These are phyloP conservation scores for Mrakia hoshinonis DNA, from an alignment of 768 basidiomycete species.

Conservation along the genomic window DNA sequence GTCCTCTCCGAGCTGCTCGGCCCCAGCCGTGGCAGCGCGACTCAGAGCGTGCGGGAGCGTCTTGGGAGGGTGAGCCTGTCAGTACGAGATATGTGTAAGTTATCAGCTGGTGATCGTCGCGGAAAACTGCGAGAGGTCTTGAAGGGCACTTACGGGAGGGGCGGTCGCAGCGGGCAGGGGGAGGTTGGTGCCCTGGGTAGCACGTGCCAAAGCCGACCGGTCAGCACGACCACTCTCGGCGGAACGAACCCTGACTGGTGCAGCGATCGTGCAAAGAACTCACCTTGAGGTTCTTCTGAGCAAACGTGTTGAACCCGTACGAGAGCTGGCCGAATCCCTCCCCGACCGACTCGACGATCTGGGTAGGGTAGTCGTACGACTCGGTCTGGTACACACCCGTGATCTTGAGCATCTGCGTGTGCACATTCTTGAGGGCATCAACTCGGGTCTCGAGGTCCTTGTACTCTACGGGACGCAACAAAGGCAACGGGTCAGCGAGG, in stretches of 20 bases:
- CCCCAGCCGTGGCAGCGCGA: conserved; percentile 63
- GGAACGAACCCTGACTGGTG: too few relatives aligned
- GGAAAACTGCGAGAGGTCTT: not conserved
- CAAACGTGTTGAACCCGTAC: conserved; percentile 38
- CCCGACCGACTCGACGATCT: conserved; percentile 48
- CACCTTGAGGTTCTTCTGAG: conserved; percentile 43
- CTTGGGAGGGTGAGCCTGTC: conserved; percentile 62
- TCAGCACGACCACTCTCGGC: not conserved
- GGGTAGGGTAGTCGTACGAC: conserved; percentile 58
- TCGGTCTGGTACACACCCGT: conserved; percentile 82
- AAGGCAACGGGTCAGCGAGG: too few relatives aligned
- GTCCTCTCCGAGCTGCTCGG: conserved; percentile 47
- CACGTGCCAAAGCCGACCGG: not conserved
- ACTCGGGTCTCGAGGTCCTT: conserved; percentile 90
- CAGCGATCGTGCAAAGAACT: not conserved
- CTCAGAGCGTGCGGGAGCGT: conserved; percentile 91
- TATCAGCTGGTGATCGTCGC: not conserved
- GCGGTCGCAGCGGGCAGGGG: conserved; percentile 60
- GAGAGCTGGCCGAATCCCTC: conserved; percentile 38
- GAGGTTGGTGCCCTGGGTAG: conserved; percentile 59
- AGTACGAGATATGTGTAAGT: not conserved
- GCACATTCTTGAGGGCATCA: conserved; percentile 75
- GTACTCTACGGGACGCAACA: too few relatives aligned
- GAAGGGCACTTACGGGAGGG: conserved; percentile 32
- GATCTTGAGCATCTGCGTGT: conserved; percentile 69